Conservation (phyloP, 768 basidiomycete species). For the Russula foetens region DNA sequence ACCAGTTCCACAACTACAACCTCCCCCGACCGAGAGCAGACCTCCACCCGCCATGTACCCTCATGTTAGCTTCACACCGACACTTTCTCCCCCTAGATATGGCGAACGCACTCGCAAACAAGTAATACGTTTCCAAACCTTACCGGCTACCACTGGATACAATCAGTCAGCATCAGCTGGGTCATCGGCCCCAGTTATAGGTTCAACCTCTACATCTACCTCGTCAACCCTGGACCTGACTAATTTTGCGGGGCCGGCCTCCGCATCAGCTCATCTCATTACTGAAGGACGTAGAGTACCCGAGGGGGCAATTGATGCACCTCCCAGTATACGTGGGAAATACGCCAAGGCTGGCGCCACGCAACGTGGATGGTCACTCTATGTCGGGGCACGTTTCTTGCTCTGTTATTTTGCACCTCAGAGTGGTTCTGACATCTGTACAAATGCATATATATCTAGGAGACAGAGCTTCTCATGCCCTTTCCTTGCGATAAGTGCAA, state of each 20-base stretch:
- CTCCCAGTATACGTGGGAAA: slow-evolving; percentile 1
- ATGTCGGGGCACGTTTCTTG: slow-evolving; percentile 4
- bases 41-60: neutral
- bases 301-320: neutral
- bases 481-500: slow-evolving; percentile 2
- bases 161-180: neutral
- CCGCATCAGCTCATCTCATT: neutral
- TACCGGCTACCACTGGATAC: neutral
- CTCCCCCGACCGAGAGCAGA: neutral
- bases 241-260: neutral
- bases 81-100: slow-evolving; percentile 1
- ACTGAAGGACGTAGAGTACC: neutral
- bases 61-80: slow-evolving; percentile 2
- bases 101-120: neutral
- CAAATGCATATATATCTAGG: neutral
- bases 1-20: neutral
- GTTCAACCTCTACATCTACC: neutral
- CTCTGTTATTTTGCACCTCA: neutral
- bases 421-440: neutral
- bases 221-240: neutral
- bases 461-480: slow-evolving; percentile 5
- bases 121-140: neutral
- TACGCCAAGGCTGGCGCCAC: slow-evolving; percentile 5
- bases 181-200: neutral
- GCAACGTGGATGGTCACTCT: slow-evolving; percentile 10